Evolutionary conservation across 345 rosid genomes (phyloP).

Genomic region (Arabidopsis suecica): DNA sequence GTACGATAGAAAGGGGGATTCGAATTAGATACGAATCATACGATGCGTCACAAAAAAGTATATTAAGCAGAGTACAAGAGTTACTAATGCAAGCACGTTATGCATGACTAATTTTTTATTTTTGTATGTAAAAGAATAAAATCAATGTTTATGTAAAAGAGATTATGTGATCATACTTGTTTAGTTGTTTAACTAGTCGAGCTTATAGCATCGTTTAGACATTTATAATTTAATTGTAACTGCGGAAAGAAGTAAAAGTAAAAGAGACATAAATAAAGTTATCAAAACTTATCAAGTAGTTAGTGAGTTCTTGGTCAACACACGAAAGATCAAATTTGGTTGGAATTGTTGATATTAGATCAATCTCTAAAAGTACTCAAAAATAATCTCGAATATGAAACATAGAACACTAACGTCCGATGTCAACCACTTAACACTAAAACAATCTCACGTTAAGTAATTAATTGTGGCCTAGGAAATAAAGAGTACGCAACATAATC

Average conservation of each 20-base stretch:
- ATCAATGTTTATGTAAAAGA: neutral
- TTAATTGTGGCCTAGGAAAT: neutral
- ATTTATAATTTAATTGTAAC: too few species aligned
- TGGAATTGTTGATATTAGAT: neutral
- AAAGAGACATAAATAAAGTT: too few species aligned
- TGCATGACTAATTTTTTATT: neutral
- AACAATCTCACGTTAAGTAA: neutral
- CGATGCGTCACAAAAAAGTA: neutral
- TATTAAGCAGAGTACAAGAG: slow-evolving; percentile 1
- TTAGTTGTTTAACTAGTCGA: neutral
- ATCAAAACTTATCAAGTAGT: neutral
- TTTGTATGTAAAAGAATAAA: neutral
- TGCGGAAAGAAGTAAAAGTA: neutral
- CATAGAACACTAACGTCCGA: neutral
- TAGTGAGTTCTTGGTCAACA: neutral
- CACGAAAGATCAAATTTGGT: neutral
- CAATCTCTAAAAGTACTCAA: neutral
- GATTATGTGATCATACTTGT: neutral
- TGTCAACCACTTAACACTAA: neutral
- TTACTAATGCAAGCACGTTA: slow-evolving; percentile 8
- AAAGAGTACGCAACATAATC: neutral
- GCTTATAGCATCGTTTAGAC: neutral
- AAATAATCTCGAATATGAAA: neutral
- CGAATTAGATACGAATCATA: slow-evolving; percentile 9
- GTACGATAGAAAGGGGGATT: slow-evolving; percentile 1